Evolutionary conservation across 306 rosid genomes (phyloP), one percentile per base, ranked within the genome.

Genomic region (Dalbergia oliveri): DNA sequence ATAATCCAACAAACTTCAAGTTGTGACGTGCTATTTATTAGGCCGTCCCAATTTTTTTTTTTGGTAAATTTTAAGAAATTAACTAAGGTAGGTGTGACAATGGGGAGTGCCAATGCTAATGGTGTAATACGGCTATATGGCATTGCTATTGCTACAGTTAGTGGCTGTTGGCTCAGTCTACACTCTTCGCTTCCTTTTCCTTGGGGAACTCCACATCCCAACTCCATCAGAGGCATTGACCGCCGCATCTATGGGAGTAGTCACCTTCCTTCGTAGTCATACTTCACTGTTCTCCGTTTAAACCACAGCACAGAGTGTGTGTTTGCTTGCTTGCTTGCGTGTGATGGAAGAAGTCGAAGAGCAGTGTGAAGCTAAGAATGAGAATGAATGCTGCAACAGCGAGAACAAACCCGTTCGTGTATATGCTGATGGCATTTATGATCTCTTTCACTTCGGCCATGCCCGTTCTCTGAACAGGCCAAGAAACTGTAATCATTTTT

Each of bases 381-480:
- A 26, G 31, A 26, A 26, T 26, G 31, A 26, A 15, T 60, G 45
- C 3, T 8, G 23, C 26, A 15, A 6, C 41, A 37, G 7, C 7
- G 8, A 53, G 10, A 88, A 88, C 37, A 91, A 84, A 39, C 94
- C 90, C 1, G 84, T 88, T 80, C 91, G 99, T 35, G 91, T 91
- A 31, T 95, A 93, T 19, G 93, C 99, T 45, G 99, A 95, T 79
- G 99, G 99, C 75, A 91, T 95, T 87, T 95, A 95, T 85, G 99
- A 95, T 89, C 99, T 95, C 87, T 95, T 93, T 86, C 99, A 95
- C 82, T 95, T 91, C 21, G 99, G 96, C 60, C 98, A 95, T 77
- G 97, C 99, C 51, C 92, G 96, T 77, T 93, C 94, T 53, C 99
- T 26, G 98, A 93, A 72, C 99, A 95, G 86, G 99, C 98, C 88